phyloP scores from a whole-genome alignment of 495 filamentous ascomycete genomes.

The Penicillium macrosclerotiorum region DNA sequence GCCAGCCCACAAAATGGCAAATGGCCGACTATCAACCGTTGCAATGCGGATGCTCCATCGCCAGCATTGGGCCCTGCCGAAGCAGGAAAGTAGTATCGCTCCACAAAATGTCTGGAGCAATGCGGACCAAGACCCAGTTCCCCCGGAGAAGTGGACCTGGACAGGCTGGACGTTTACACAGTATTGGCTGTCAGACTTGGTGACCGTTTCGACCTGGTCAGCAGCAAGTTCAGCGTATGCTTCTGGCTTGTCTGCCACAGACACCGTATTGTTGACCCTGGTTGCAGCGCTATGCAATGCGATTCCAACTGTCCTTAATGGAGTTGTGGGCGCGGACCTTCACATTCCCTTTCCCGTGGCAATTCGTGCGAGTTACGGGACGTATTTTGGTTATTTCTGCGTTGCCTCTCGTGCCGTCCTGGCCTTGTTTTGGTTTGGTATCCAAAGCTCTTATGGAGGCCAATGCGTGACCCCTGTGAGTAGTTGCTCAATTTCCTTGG shows the following conservation, averaged over 20 bases:
- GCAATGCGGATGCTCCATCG: too few relatives aligned
- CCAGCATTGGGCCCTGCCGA: too few relatives aligned
- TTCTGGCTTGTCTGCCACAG: slow-evolving; percentile 10
- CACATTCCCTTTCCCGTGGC: slow-evolving; percentile 46
- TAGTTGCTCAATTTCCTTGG: too few relatives aligned
- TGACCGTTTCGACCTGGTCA: slow-evolving; percentile 17
- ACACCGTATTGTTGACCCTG: slow-evolving; percentile 11
- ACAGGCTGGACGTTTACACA: slow-evolving; percentile 37
- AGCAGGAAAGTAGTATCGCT: slow-evolving; percentile 47
- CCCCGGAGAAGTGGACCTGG: slow-evolving; percentile 49
- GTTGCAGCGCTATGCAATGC: slow-evolving; percentile 12
- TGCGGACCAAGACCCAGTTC: slow-evolving; percentile 43
- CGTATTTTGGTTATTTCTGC: slow-evolving; percentile 52
- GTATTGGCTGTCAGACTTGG: slow-evolving; percentile 28
- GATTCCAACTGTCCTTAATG: slow-evolving; percentile 40
- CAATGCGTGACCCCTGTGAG: slow-evolving; percentile 14
- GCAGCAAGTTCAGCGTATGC: slow-evolving; percentile 12
- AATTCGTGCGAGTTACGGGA: slow-evolving; percentile 43
- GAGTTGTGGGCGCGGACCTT: slow-evolving; percentile 46
- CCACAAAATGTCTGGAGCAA: slow-evolving; percentile 51
- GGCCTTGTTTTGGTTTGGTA: slow-evolving; percentile 45
- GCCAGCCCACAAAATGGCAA: too few relatives aligned
- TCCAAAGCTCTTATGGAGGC: slow-evolving; percentile 16
- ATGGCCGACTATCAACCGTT: too few relatives aligned
- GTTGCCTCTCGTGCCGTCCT: slow-evolving; percentile 41